Conservation (phyloP, 805 yeast species). For the Naumovozyma baii region DNA sequence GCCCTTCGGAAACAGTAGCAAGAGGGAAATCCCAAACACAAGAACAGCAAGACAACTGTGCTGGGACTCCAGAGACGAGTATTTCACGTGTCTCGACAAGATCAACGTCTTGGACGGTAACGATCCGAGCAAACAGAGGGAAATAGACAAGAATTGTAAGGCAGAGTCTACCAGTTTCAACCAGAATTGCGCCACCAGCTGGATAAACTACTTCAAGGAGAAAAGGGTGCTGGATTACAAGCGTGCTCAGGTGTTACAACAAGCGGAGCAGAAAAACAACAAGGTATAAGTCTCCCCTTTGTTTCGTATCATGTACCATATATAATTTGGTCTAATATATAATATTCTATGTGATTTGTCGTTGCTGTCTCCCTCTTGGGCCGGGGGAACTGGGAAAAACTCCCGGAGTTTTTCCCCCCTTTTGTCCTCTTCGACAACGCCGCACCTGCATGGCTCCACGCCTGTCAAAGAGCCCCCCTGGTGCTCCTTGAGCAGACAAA, state of each 20-base stretch:
- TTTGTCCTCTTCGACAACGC: too few species aligned
- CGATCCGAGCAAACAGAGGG: conserved; percentile 39
- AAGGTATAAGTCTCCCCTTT: not conserved
- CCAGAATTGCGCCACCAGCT: conserved; percentile 69
- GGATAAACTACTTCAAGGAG: conserved; percentile 88
- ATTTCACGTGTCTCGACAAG: conserved; percentile 63
- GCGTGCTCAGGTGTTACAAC: not conserved
- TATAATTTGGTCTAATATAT: too few species aligned
- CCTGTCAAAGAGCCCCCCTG: too few species aligned
- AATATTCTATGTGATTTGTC: too few species aligned
- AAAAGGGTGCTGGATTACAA: conserved; percentile 68
- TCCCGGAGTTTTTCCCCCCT: too few species aligned
- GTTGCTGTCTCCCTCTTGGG: too few species aligned
- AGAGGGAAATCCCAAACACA: conserved; percentile 27
- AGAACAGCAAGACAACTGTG: conserved; percentile 65
- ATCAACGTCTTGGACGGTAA: conserved; percentile 48
- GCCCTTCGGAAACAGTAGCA: not conserved
- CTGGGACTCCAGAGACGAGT: conserved; percentile 83
- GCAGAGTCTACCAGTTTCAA: conserved; percentile 49
- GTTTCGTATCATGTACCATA: too few species aligned
- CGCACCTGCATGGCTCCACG: too few species aligned
- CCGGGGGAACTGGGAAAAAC: too few species aligned
- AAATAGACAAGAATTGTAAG: conserved; percentile 50
- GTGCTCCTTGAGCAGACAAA: too few species aligned
- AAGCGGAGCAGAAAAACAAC: not conserved